Evolutionary conservation across 306 rosid species (phyloP).

Genomic region (Quercus glauca): DNA sequence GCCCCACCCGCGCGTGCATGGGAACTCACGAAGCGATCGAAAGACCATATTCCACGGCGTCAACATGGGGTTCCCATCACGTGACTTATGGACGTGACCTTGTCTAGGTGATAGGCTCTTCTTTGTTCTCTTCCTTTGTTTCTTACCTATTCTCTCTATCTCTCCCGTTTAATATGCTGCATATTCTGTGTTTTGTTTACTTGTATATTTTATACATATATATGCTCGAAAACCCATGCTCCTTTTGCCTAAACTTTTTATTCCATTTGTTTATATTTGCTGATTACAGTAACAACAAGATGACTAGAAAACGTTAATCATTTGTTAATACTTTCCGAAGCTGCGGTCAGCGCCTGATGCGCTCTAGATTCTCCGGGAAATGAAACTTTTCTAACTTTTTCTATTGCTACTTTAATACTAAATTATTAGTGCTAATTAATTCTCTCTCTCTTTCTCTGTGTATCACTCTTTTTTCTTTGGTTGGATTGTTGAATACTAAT

Average conservation of each 20-base stretch:
- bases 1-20: conserved; percentile 41
- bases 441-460: background rate
- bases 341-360: conserved; percentile 99
- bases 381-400: conserved; percentile 28
- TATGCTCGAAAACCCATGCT: conserved; percentile 38
- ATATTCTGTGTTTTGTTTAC: conserved; percentile 20
- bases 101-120: conserved; percentile 38
- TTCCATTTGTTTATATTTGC: conserved; percentile 6
- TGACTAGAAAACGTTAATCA: conserved; percentile 31
- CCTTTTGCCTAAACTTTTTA: background rate
- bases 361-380: conserved; percentile 99
- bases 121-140: conserved; percentile 39
- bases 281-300: conserved; percentile 49
- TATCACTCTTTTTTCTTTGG: conserved; percentile 2
- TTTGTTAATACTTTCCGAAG: conserved; percentile 61
- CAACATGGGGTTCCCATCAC: conserved; percentile 66
- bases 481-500: conserved; percentile 35
- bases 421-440: background rate
- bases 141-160: conserved; percentile 1
- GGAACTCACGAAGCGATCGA: background rate
- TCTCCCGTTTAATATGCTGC: background rate
- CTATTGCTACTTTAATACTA: background rate
- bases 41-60: conserved; percentile 72
- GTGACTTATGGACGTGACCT: conserved; percentile 67
- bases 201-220: too few relatives aligned